These are phyloP conservation scores for Macrolepiota fuliginosa DNA, from an alignment of 768 basidiomycete genomes.

Conservation along the genomic window DNA sequence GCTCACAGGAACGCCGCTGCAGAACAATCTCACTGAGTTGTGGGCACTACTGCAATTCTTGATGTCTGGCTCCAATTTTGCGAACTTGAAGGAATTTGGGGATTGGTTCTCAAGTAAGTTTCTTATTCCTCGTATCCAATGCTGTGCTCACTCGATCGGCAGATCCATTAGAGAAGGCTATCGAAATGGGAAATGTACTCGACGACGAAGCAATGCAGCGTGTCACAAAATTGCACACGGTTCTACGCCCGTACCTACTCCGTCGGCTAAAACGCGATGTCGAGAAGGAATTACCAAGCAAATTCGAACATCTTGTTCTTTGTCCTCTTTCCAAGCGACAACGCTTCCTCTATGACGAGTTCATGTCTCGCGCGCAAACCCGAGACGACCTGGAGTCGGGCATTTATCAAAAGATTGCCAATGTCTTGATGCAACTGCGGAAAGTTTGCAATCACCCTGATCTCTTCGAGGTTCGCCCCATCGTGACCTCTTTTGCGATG, in stretches of 20 bases:
- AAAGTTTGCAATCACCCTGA: conserved; percentile 97
- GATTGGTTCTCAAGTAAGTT: conserved; percentile 95
- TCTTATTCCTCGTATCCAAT: neutral
- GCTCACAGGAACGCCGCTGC: conserved; percentile 92
- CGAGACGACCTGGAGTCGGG: conserved; percentile 81
- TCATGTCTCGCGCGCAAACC: conserved; percentile 88
- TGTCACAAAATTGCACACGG: conserved; percentile 85
- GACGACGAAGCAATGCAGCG: conserved; percentile 86
- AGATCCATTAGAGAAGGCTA: conserved; percentile 94
- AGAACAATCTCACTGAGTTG: conserved; percentile 94
- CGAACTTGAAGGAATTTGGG: conserved; percentile 88
- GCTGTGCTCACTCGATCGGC: conserved; percentile 1
- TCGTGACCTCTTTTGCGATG: conserved; percentile 75
- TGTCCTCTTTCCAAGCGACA: conserved; percentile 90
- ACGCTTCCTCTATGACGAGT: conserved; percentile 94
- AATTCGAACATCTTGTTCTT: conserved; percentile 86
- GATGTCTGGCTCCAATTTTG: conserved; percentile 87
- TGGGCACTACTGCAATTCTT: conserved; percentile 96
- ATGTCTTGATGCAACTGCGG: conserved; percentile 96
- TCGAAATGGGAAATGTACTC: conserved; percentile 74
- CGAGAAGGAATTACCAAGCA: conserved; percentile 92
- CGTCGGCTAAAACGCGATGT: conserved; percentile 98
- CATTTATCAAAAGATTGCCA: conserved; percentile 85
- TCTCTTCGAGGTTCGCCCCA: conserved; percentile 86
- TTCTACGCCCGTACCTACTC: conserved; percentile 93